These are phyloP conservation scores for Colletotrichum brevisporum DNA, from an alignment of 2,329 filamentous ascomycete species.

Conservation along the genomic window DNA sequence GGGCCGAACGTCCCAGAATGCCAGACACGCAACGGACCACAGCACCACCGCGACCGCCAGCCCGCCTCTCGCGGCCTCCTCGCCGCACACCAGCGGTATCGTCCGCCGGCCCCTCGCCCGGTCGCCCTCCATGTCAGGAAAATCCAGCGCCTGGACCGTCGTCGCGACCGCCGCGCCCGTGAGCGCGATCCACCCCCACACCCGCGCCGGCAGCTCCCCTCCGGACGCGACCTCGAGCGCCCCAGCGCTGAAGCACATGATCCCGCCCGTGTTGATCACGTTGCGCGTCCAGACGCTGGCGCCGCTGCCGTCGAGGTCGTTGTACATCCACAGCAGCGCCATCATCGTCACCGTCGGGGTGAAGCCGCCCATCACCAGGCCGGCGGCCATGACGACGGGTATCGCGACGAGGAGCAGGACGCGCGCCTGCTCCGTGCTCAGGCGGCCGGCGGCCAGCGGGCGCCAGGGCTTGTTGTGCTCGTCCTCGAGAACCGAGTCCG, in stretches of 20 bases:
- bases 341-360: conserved; percentile 44
- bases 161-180: conserved; percentile 45
- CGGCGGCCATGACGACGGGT: conserved; percentile 40
- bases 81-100: conserved; percentile 46
- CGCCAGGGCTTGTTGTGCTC: conserved; percentile 51
- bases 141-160: conserved; percentile 48
- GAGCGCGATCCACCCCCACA: conserved; percentile 43
- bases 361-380: conserved; percentile 39
- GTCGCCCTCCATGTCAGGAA: conserved; percentile 46
- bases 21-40: conserved; percentile 7
- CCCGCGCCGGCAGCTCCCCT: conserved; percentile 27
- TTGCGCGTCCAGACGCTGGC: conserved; percentile 44
- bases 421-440: conserved; percentile 46
- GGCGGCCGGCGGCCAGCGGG: conserved; percentile 44
- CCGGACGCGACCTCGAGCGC: conserved; percentile 41
- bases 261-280: conserved; percentile 46
- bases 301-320: conserved; percentile 48
- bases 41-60: conserved; percentile 40
- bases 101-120: conserved; percentile 45
- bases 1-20: conserved; percentile 13
- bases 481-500: conserved; percentile 46
- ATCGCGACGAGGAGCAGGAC: conserved; percentile 44
- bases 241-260: conserved; percentile 49
- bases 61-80: conserved; percentile 38
- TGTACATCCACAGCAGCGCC: conserved; percentile 49